These are phyloP conservation scores for Cordyceps cicadae DNA, from an alignment of 2,329 filamentous ascomycete species.

Conservation along the genomic window DNA sequence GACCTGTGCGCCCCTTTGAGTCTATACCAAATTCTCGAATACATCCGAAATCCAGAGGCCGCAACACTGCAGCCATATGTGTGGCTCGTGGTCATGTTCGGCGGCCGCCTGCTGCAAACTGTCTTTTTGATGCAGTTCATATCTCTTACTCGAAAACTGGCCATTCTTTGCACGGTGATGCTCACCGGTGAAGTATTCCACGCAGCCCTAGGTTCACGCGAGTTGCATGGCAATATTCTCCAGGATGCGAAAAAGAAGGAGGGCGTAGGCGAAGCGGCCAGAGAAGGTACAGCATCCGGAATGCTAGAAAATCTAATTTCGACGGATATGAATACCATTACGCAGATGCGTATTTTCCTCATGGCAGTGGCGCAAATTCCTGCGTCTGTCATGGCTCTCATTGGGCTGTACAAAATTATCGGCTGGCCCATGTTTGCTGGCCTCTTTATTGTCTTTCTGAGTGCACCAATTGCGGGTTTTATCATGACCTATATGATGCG, in stretches of 20 bases:
- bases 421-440: conserved; percentile 49
- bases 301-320: conserved; percentile 49
- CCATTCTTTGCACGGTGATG: conserved; percentile 47
- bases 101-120: conserved; percentile 39
- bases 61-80: conserved; percentile 39
- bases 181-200: conserved; percentile 51
- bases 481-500: conserved; percentile 37
- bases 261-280: conserved; percentile 20
- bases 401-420: conserved; percentile 46
- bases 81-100: conserved; percentile 46
- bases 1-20: conserved; percentile 45
- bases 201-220: conserved; percentile 46
- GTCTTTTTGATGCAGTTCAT: conserved; percentile 48
- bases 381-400: conserved; percentile 39
- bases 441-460: conserved; percentile 35
- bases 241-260: conserved; percentile 21
- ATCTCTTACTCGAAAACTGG: conserved; percentile 45
- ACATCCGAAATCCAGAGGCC: conserved; percentile 37
- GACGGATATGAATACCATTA: conserved; percentile 49
- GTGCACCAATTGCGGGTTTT: conserved; percentile 41
- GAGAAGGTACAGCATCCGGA: conserved; percentile 37
- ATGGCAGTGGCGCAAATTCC: conserved; percentile 31
- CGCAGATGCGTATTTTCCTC: conserved; percentile 39
- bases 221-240: conserved; percentile 45
- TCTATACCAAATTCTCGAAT: conserved; percentile 45